phyloP scores from a whole-genome alignment of 805 yeast genomes.

The Tetrapisispora fleetii region DNA sequence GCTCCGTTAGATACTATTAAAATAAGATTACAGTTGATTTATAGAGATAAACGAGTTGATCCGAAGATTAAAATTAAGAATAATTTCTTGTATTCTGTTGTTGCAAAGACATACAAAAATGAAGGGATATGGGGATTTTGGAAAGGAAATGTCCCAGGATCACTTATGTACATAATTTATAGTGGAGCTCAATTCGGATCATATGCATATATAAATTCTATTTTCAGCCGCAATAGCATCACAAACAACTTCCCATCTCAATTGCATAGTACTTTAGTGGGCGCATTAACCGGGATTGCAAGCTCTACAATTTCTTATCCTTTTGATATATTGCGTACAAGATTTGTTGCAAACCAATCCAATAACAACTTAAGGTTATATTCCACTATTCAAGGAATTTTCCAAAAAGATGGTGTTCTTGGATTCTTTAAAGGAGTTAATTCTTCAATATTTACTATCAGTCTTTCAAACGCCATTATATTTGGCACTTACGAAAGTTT shows the following conservation, averaged over 20 bases:
- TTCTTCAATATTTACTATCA: constrained; percentile 49
- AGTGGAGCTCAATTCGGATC: constrained; percentile 80
- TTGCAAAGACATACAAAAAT: constrained; percentile 36
- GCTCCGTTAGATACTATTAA: constrained; percentile 30
- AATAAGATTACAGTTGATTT: constrained; percentile 20
- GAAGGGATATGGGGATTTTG: constrained; percentile 79
- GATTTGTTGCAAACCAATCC: constrained; percentile 60
- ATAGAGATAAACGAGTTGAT: constrained; percentile 8
- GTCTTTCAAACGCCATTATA: constrained; percentile 63
- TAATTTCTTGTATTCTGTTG: constrained; percentile 21
- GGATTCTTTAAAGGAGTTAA: constrained; percentile 43
- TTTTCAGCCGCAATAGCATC: constrained; percentile 13
- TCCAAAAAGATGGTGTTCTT: constrained; percentile 32
- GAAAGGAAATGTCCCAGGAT: constrained; percentile 96
- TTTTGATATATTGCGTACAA: constrained; percentile 77
- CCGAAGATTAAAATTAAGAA: background rate
- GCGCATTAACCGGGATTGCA: constrained; percentile 65
- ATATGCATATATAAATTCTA: constrained; percentile 45
- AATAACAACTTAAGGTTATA: constrained; percentile 11
- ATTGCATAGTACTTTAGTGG: constrained; percentile 42
- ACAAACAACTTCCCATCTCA: constrained; percentile 15
- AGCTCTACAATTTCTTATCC: constrained; percentile 80
- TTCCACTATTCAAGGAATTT: constrained; percentile 27
- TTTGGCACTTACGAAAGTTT: constrained; percentile 55
- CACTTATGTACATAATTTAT: constrained; percentile 69